Base-by-base conservation (phyloP, 441 rosid genomes). In the Daphne laureola region DNA sequence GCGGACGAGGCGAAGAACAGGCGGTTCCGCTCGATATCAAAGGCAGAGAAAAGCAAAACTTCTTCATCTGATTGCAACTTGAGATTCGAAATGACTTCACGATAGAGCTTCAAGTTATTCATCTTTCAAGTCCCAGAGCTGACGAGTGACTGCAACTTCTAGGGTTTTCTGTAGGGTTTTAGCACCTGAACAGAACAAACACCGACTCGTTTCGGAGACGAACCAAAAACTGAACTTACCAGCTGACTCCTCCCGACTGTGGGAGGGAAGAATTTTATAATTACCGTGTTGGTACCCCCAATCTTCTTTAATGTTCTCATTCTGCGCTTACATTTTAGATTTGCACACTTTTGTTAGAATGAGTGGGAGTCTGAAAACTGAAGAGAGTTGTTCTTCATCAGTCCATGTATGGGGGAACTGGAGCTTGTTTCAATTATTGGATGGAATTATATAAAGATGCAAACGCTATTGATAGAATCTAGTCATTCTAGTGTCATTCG, bases 21-120 rank as follows among this genome's bases (percentile, higher is more conserved):
- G 42, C 95, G 92, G 63, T 85, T 80, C 40, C 86, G 75, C 58
- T 87, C 96, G 67, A 87, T 72, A 64, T 92, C 98, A 55, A 81
- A 64, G 43, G 96, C 87, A 25, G 88, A 75, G 66, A 83, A 84
- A 50, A 66, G 68, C 41, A 92, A 15, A 27, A 60, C 61, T 64
- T 86, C 96, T 16, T 73, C 76, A 0, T 72, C 68, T 38, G 86
- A 76, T 53, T 67, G 83, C 25, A 89, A 71, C 57, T 75, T 67
- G 46, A 89, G 73, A 61, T 68, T 73, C 70, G 76, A 73, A 58
- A 83, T 54, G 43, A 78, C 60, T 75, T 84, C 90, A 0, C 83
- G 71, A 55, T 68, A 73, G 14, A 87, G 89, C 80, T 86, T 81
- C 68, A 87, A 67, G 59, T 92, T 89, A 43, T 87, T 84, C 98